Evolutionary conservation across 768 basidiomycete species (phyloP), one percentile per base, ranked within the genome.

Genomic region (Coprinellus micaceus): DNA sequence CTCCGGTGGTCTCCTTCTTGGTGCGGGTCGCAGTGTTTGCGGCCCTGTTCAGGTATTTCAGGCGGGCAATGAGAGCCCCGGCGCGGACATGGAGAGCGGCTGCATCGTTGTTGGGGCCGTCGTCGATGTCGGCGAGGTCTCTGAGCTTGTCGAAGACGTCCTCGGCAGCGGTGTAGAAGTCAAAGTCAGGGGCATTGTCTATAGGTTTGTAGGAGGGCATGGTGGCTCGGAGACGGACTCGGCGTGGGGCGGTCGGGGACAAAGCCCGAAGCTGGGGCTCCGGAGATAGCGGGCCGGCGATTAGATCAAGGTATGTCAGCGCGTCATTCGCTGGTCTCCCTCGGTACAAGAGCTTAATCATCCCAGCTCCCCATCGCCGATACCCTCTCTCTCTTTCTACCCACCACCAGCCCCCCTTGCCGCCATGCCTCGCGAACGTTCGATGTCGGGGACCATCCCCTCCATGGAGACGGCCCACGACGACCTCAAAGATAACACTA

Each of bases 381-480:
- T 46, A 40, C 53, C 47, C 57, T 44, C 54, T 60, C 49, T 52
- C 52, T 52, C 61, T 53, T 58, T 67, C 40, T 17, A 37, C 33
- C 48, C 52, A 57, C 58, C 58, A 53, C 49, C 55, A 51, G 57
- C 58, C 59, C 30, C 56, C 66, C 68, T 63, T 24, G 67, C 53
- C 46, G 67, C 67, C 54, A 76, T 77, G 75, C 67, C 75, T 64
- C 74, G 77, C 57, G 72, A 78, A 52, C 85, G 83, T 60, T 69
- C 83, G 17, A 78, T 82, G 66, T 88, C 89, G 25, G 93, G 92
- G 48, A 86, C 88, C 11, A 94, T 95, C 68, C 93, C 93, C 19
- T 93, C 91, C 45, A 94, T 94, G 93, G 87, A 90, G 75, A 79
- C 81, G 46, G 66, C 75, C 56, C 81, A 85, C 56, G 77, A 89